A percentile compares a stretch with the other conserved stretches of the same genome.
Evolutionary conservation across 148 eudicot genomes (phyloP).

Genomic region (Camellia granthamiana): DNA sequence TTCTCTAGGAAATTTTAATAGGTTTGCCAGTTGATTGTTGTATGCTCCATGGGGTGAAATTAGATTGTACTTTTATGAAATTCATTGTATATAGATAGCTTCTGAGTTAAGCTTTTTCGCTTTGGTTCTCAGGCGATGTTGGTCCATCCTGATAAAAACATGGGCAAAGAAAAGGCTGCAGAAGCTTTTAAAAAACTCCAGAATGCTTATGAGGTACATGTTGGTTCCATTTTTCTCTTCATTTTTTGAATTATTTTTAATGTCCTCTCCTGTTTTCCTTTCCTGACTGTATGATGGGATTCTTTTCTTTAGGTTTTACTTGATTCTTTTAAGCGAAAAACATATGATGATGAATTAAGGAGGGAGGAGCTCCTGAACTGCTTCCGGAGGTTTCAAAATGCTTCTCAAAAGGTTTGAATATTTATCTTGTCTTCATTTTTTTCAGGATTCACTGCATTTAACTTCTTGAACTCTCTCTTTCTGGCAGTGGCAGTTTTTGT

Average conservation of each 20-base stretch:
- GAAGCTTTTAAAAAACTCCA: slow-evolving; percentile 99
- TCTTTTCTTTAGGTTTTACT: slow-evolving; percentile 52
- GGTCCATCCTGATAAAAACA: slow-evolving; percentile 99
- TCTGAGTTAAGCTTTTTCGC: background rate
- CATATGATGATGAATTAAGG: slow-evolving; percentile 86
- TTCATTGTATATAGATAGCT: background rate
- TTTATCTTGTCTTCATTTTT: background rate
- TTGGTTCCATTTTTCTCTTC: slow-evolving; percentile 7
- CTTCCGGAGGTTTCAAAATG: slow-evolving; percentile 67
- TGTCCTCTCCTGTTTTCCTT: slow-evolving; percentile 3
- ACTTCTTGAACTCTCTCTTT: background rate
- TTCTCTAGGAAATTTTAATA: background rate
- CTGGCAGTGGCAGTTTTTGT: background rate
- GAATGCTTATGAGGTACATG: slow-evolving; percentile 86
- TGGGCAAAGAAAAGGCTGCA: slow-evolving; percentile 99
- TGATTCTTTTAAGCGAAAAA: slow-evolving; percentile 79
- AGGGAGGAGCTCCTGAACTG: slow-evolving; percentile 84
- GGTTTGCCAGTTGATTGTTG: background rate
- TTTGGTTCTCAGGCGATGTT: slow-evolving; percentile 79
- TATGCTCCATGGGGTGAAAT: background rate
- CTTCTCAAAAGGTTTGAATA: slow-evolving; percentile 62
- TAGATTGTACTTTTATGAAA: background rate
- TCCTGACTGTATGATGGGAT: slow-evolving; percentile 11
- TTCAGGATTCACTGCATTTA: background rate
- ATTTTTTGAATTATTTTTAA: too few species aligned